Evolutionary conservation across 306 rosid genomes (phyloP), one percentile per base, ranked within the genome.

Genomic region (Ceratonia siliqua): DNA sequence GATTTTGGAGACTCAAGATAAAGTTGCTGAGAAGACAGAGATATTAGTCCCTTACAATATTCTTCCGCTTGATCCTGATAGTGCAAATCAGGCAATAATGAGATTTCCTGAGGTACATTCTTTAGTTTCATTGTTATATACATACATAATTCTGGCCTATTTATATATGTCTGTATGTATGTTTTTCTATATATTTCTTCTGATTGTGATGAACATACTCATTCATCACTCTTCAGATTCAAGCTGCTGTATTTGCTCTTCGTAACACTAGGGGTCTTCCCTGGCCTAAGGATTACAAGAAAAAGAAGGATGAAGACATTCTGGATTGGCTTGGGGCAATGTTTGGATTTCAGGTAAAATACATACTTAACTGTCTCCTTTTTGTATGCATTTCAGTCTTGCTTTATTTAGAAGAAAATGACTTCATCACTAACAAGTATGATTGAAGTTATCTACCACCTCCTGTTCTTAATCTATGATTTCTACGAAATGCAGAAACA

Each of bases 61-160:
- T 87, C 98, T 94, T 87, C 98, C 98, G 55, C 96, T 94, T 70
- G 97, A 94, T 87, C 98, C 96, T 76, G 98, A 94, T 70, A 94
- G 98, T 84, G 90, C 88, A 68, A 87, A 88, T 75, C 98, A 94
- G 82, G 92, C 98, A 45, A 90, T 94, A 80, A 94, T 91, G 98
- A 90, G 77, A 84, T 92, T 88, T 63, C 97, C 96, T 9, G 98
- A 91, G 98, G 98, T 92, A 81, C 8, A 68, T 27, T 79, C 12
- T 45, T 62, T 62, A 46, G 38, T 10, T 57, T 78, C 59, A 27
- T 35, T 36, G 68, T 18, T 7, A 8, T 21, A 6, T 9, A 48
- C 30, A 43, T 17, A 13, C 54, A 42, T 54, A 54, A 27, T 72
- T 67, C 39, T 68, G 45, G 41, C 50, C 38, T 21, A 24, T 18